These are phyloP conservation scores for Pythium diclinum DNA, from an alignment of 352 stramenopile species.

Conservation along the genomic window DNA sequence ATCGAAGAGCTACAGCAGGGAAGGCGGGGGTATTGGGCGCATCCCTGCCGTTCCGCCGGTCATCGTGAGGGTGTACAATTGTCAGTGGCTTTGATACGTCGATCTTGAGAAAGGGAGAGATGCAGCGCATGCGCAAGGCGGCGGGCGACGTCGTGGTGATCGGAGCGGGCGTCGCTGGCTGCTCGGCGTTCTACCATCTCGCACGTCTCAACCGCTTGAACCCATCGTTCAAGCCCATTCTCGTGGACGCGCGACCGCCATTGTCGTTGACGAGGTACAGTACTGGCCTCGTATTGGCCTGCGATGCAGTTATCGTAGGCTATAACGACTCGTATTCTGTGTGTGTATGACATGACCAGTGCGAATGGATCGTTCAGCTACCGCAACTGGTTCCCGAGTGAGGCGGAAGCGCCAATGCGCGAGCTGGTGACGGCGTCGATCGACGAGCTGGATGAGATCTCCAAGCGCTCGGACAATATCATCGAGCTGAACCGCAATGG, in stretches of 20 bases:
- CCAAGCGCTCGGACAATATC: slow-evolving; percentile 53
- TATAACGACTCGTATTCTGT: neutral
- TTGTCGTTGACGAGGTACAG: slow-evolving; percentile 61
- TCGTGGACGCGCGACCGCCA: slow-evolving; percentile 62
- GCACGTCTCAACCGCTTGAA: slow-evolving; percentile 63
- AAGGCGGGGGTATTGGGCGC: neutral
- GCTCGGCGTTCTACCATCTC: slow-evolving; percentile 77
- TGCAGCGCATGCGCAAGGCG: slow-evolving; percentile 44
- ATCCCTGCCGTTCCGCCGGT: neutral
- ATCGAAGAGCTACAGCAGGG: neutral
- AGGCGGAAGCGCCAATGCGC: slow-evolving; percentile 59
- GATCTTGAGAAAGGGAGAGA: slow-evolving; percentile 9
- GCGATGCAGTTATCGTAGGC: neutral
- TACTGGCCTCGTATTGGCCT: neutral
- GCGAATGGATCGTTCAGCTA: slow-evolving; percentile 81
- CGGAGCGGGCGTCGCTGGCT: slow-evolving; percentile 66
- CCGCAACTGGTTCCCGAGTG: slow-evolving; percentile 79
- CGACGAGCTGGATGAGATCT: slow-evolving; percentile 68
- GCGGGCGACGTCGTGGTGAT: slow-evolving; percentile 70
- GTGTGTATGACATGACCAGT: slow-evolving; percentile 14
- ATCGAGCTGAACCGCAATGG: slow-evolving; percentile 77
- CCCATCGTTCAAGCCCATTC: slow-evolving; percentile 59
- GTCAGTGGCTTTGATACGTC: neutral
- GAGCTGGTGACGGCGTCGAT: slow-evolving; percentile 72
- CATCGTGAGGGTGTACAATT: too few species aligned